Conservation (phyloP, 2,329 filamentous ascomycete genomes). For the Ceratocystis papillata region DNA sequence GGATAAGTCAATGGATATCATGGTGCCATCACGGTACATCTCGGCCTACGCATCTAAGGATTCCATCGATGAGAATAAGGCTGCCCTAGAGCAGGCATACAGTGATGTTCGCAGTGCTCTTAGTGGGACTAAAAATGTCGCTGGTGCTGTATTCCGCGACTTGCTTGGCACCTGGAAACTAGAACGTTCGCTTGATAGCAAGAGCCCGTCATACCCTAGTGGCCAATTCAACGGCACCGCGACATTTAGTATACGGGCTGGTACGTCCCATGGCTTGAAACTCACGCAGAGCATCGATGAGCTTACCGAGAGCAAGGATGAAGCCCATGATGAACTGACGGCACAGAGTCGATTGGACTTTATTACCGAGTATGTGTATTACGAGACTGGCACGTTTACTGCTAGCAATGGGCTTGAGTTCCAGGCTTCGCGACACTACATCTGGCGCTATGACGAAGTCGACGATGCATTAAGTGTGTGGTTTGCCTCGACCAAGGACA, state of each 20-base stretch:
- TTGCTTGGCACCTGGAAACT: constrained; percentile 61
- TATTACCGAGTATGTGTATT: constrained; percentile 52
- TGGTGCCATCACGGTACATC: constrained; percentile 48
- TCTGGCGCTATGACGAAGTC: constrained; percentile 57
- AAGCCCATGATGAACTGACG: constrained; percentile 27
- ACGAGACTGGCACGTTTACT: constrained; percentile 55
- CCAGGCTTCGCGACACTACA: constrained; percentile 53
- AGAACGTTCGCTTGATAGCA: constrained; percentile 45
- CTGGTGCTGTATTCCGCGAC: constrained; percentile 57
- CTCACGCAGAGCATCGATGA: neutral
- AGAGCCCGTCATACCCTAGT: constrained; percentile 47
- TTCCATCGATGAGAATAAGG: constrained; percentile 33
- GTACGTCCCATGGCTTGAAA: constrained; percentile 17
- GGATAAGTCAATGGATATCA: constrained; percentile 40
- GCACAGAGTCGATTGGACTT: constrained; percentile 29
- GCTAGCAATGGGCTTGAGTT: constrained; percentile 47
- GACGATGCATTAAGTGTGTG: constrained; percentile 56
- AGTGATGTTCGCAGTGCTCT: constrained; percentile 36
- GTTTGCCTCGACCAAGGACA: constrained; percentile 58
- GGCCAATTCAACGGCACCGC: constrained; percentile 56
- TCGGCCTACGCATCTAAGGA: constrained; percentile 32
- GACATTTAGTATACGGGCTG: constrained; percentile 44
- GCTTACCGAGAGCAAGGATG: neutral
- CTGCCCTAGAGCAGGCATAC: constrained; percentile 39
- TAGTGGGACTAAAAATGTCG: constrained; percentile 42